Evolutionary conservation across 1,284 basidiomycete species (phyloP).

Genomic region (Cerioporus squamosus): DNA sequence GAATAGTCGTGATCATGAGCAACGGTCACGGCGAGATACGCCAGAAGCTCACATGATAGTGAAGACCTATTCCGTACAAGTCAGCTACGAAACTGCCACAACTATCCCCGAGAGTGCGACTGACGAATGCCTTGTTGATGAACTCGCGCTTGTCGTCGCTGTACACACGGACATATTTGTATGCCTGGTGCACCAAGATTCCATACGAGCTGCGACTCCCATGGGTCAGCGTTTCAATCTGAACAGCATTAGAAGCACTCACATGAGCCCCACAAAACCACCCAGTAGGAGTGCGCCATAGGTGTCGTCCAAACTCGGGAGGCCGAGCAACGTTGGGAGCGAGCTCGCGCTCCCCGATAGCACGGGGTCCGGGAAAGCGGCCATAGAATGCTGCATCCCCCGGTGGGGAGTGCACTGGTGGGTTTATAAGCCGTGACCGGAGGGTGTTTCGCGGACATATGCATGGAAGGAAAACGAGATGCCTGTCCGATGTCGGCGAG

Average conservation of each 20-base stretch:
- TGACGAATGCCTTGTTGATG: neutral
- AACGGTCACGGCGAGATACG: neutral
- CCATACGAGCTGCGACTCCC: neutral
- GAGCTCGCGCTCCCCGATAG: neutral
- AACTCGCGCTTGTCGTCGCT: neutral
- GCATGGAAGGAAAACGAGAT: too few relatives aligned
- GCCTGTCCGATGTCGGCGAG: too few relatives aligned
- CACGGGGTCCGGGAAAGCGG: neutral
- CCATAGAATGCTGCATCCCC: neutral
- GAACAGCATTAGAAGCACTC: neutral
- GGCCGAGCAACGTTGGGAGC: neutral
- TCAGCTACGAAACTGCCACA: neutral
- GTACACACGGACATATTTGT: conserved; percentile 2
- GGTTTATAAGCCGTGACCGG: too few relatives aligned
- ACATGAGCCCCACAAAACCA: neutral
- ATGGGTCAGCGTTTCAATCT: neutral
- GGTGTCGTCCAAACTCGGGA: conserved; percentile 1
- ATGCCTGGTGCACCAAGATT: conserved; percentile 3
- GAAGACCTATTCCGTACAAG: neutral
- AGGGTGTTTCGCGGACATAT: too few relatives aligned
- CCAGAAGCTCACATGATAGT: neutral
- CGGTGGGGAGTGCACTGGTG: too few relatives aligned
- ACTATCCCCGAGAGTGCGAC: neutral
- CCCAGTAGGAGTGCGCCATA: conserved; percentile 1
- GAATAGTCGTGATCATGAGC: neutral